These are phyloP conservation scores for Coemansia sp. DNA, from an alignment of 192 early-diverging fungal species.

Conservation along the genomic window DNA sequence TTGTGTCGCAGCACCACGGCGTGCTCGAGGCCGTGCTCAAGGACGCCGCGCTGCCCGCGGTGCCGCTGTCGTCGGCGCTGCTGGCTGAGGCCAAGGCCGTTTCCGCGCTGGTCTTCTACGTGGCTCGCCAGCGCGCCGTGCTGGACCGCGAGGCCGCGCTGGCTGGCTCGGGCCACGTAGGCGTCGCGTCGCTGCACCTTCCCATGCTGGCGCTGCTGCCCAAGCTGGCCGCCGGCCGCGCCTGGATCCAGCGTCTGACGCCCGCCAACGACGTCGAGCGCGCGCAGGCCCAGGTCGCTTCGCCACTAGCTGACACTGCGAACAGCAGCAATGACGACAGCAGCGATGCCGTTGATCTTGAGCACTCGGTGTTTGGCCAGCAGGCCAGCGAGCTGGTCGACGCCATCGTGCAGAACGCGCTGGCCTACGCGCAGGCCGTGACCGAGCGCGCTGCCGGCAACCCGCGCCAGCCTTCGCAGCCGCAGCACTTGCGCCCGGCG, in stretches of 20 bases:
- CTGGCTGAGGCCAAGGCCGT: conserved; percentile 39
- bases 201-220: conserved; percentile 44
- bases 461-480: too few relatives aligned
- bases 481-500: conserved; percentile 30
- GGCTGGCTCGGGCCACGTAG: conserved; percentile 38
- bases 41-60: conserved; percentile 22
- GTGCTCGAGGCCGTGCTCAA: conserved; percentile 41
- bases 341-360: conserved; percentile 7
- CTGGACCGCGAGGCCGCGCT: conserved; percentile 45
- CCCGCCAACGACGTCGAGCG: conserved; percentile 47
- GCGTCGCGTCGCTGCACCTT: conserved; percentile 37
- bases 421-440: conserved; percentile 44
- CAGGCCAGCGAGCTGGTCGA: conserved; percentile 47
- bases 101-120: conserved; percentile 29
- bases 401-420: conserved; percentile 30
- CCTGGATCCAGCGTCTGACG: conserved; percentile 29
- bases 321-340: too few relatives aligned
- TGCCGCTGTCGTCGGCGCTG: conserved; percentile 29
- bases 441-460: conserved; percentile 24
- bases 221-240: conserved; percentile 25
- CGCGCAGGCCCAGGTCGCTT: conserved; percentile 32
- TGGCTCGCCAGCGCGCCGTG: conserved; percentile 47
- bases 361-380: conserved; percentile 38
- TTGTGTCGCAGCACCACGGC: conserved; percentile 41
- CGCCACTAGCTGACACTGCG: conserved; percentile 3